These are phyloP conservation scores for Umbelopsis sp. DNA, from an alignment of 192 early-diverging fungal genomes.

Conservation along the genomic window DNA sequence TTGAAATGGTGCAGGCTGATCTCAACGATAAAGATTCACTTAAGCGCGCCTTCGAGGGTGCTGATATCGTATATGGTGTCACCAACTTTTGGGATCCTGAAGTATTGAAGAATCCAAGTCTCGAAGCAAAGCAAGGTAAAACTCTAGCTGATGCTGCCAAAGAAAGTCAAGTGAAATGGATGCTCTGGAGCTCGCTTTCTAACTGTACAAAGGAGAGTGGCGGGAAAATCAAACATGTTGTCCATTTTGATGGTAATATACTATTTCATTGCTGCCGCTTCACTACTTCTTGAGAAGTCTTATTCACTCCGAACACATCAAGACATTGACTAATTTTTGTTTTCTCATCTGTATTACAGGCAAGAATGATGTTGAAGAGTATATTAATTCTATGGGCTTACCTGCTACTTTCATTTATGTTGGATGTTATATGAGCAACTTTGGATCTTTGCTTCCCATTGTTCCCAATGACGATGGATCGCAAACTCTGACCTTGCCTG, in stretches of 20 bases:
- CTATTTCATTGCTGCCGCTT: too few relatives aligned
- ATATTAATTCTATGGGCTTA: too few relatives aligned
- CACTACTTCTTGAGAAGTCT: too few relatives aligned
- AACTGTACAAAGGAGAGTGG: not conserved
- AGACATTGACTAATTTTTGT: too few relatives aligned
- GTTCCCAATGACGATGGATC: too few relatives aligned
- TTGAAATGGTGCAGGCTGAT: conserved; percentile 2
- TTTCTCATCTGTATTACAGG: too few relatives aligned
- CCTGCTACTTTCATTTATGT: too few relatives aligned
- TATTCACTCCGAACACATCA: too few relatives aligned
- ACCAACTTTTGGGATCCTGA: conserved; percentile 3
- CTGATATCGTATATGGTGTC: not conserved
- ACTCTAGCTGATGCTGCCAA: not conserved
- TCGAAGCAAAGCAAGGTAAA: not conserved
- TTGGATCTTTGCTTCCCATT: too few relatives aligned
- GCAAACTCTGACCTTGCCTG: too few relatives aligned
- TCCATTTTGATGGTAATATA: not conserved
- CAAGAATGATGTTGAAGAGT: too few relatives aligned
- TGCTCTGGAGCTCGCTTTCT: not conserved
- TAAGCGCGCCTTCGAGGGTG: not conserved
- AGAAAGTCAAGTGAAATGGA: not conserved
- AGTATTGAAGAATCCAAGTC: not conserved
- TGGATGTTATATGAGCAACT: too few relatives aligned
- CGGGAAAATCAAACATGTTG: not conserved
- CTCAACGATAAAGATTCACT: not conserved